Evolutionary conservation across 352 stramenopile species (phyloP).

Genomic region (Phytophthora pistaciae): DNA sequence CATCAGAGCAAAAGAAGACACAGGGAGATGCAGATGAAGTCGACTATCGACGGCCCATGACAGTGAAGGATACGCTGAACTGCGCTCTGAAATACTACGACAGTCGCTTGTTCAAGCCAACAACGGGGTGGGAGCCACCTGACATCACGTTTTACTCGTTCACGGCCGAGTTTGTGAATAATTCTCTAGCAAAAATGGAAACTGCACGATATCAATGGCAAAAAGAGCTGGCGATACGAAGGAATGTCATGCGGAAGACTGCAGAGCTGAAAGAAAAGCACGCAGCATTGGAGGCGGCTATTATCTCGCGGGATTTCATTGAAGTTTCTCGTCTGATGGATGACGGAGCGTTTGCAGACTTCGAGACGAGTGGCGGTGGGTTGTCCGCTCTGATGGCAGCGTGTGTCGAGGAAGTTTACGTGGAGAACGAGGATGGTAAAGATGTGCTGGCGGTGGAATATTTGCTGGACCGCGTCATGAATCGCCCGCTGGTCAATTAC

Average conservation of each 20-base stretch:
- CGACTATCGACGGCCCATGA: conserved; percentile 43
- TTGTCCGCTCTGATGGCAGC: conserved; percentile 61
- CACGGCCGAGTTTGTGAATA: conserved; percentile 44
- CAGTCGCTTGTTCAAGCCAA: conserved; percentile 37
- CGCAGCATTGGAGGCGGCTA: conserved; percentile 47
- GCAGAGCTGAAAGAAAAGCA: conserved; percentile 57
- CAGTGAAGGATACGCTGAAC: conserved; percentile 54
- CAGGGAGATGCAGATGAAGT: conserved; percentile 2
- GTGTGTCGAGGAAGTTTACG: conserved; percentile 66
- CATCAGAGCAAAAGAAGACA: conserved; percentile 4
- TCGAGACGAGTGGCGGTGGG: conserved; percentile 54
- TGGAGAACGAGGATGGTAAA: conserved; percentile 59
- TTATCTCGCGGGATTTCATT: conserved; percentile 56
- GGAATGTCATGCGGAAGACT: conserved; percentile 58
- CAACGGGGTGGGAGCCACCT: conserved; percentile 43
- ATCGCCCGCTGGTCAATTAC: conserved; percentile 69
- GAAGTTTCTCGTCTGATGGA: conserved; percentile 51
- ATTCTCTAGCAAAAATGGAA: conserved; percentile 28
- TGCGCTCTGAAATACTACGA: conserved; percentile 58
- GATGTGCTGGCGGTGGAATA: conserved; percentile 68
- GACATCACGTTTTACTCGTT: conserved; percentile 45
- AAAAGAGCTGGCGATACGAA: conserved; percentile 50
- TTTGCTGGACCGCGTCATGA: conserved; percentile 58
- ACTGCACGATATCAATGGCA: conserved; percentile 24
- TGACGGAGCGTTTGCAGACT: conserved; percentile 70